Evolutionary conservation across 345 rosid genomes (phyloP).

Genomic region (Citrus inodora): DNA sequence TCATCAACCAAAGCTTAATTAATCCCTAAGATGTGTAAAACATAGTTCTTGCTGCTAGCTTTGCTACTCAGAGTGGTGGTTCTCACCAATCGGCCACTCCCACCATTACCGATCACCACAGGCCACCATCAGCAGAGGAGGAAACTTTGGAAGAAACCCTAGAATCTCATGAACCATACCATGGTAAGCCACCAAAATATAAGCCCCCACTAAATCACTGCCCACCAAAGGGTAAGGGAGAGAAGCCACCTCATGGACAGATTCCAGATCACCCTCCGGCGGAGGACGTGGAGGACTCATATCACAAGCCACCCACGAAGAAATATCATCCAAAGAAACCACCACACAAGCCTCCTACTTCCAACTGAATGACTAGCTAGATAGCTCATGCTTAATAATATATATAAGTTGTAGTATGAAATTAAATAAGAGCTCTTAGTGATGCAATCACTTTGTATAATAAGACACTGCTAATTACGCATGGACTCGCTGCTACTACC

Average conservation of each 20-base stretch:
- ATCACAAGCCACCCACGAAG: neutral
- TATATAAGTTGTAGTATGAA: no score
- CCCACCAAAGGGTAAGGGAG: neutral
- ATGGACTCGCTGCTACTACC: neutral
- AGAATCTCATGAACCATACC: no score
- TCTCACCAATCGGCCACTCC: neutral
- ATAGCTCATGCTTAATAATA: neutral
- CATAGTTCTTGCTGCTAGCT: neutral
- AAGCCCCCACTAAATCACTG: neutral
- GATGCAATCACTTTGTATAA: neutral
- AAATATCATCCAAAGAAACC: constrained; percentile 6
- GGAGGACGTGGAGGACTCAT: neutral
- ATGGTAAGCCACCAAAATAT: neutral
- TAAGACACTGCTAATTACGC: neutral
- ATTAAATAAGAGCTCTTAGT: neutral
- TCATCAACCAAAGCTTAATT: neutral
- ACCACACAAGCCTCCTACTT: constrained; percentile 12
- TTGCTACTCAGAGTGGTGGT: neutral
- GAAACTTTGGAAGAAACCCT: neutral
- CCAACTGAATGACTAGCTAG: neutral
- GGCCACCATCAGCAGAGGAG: neutral
- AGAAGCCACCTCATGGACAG: constrained; percentile 14
- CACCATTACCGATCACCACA: neutral
- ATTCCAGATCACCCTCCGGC: neutral
- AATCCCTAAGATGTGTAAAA: neutral